Evolutionary conservation across 2,329 filamentous ascomycete species (phyloP).

Genomic region (Arthroderma sp.): DNA sequence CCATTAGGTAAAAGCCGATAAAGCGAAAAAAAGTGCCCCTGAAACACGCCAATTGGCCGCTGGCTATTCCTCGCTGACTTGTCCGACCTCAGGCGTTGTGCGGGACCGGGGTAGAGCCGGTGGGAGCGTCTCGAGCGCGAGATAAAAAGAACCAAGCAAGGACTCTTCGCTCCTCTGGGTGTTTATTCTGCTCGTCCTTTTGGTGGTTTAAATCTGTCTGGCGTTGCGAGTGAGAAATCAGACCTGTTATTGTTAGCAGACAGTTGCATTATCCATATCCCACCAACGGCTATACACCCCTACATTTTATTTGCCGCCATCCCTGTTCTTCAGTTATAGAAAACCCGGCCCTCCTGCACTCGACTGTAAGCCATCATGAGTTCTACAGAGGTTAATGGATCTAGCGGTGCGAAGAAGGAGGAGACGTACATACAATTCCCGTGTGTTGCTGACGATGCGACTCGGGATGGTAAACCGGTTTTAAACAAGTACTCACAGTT

Average conservation of each 20-base stretch:
- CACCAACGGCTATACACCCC: neutral
- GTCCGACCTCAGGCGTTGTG: conserved; percentile 5
- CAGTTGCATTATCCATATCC: neutral
- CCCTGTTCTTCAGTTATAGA: neutral
- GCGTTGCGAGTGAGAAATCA: too few species aligned
- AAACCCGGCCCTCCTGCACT: neutral
- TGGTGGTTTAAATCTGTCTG: too few species aligned
- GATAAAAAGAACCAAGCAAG: too few species aligned
- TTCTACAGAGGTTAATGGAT: conserved; percentile 1
- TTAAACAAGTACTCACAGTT: conserved; percentile 80
- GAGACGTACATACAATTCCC: conserved; percentile 47
- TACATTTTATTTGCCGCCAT: neutral
- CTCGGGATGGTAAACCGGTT: conserved; percentile 46
- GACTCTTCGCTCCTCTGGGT: too few species aligned
- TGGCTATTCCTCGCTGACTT: neutral
- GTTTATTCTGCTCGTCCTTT: too few species aligned
- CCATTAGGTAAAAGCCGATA: conserved; percentile 4
- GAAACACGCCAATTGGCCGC: conserved; percentile 2
- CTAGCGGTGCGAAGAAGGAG: conserved; percentile 23
- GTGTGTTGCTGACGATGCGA: conserved; percentile 41
- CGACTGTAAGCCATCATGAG: conserved; percentile 4
- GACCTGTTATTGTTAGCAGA: too few species aligned
- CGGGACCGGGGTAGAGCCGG: conserved; percentile 4
- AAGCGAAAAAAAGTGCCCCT: neutral
- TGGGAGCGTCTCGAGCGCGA: neutral